A percentile compares a stretch with the other conserved stretches of the same genome.
Evolutionary conservation across 163 green algal species (phyloP).

Genomic region (Chlamydomonas reinhardtii): DNA sequence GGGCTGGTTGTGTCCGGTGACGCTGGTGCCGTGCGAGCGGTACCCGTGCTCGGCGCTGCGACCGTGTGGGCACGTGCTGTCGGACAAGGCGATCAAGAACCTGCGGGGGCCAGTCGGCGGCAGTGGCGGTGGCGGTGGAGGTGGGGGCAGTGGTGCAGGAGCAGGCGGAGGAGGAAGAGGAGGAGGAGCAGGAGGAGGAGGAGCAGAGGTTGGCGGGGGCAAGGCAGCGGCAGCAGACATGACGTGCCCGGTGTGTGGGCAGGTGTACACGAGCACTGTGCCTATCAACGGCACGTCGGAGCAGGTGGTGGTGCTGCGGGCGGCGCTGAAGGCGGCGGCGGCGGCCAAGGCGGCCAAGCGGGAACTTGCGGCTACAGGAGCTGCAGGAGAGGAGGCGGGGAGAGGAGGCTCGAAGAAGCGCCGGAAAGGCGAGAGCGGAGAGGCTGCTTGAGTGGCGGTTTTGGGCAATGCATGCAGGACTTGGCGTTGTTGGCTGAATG

Average conservation of each 20-base stretch:
- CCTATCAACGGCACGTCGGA: not conserved
- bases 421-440: not conserved
- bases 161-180: too few species aligned
- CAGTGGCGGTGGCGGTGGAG: too few species aligned
- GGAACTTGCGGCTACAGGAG: not conserved
- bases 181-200: too few species aligned
- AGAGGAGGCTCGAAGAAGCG: conserved; percentile 5
- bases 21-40: conserved; percentile 56
- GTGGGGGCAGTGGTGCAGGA: too few species aligned
- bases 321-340: not conserved
- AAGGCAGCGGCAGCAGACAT: not conserved
- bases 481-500: too few species aligned
- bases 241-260: conserved; percentile 59
- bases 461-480: too few species aligned
- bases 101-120: not conserved
- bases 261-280: not conserved
- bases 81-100: conserved; percentile 58
- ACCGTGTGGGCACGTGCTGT: conserved; percentile 73
- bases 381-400: not conserved
- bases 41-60: conserved; percentile 66
- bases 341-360: not conserved
- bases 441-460: not conserved
- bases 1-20: conserved; percentile 66
- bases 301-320: conserved; percentile 10
- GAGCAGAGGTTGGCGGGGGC: too few species aligned